A percentile compares a stretch with the other conserved stretches of the same genome.
These are phyloP conservation scores for Filobasidium wieringae DNA, from an alignment of 768 basidiomycete species.

Conservation along the genomic window DNA sequence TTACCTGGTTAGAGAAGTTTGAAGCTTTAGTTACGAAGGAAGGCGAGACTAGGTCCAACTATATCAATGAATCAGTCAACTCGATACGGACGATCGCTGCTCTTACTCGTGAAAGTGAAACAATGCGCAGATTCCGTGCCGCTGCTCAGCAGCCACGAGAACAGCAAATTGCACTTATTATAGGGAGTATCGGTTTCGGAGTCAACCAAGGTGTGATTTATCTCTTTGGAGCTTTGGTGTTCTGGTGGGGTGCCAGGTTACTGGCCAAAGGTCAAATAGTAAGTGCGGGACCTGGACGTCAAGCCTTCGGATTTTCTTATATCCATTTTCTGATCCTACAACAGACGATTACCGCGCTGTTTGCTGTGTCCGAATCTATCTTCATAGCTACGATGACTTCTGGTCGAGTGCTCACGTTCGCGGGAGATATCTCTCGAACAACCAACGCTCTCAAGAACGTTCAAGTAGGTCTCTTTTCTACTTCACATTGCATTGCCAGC, in stretches of 20 bases:
- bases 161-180: slow-evolving; percentile 11
- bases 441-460: not conserved
- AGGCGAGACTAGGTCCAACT: slow-evolving; percentile 15
- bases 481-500: not conserved
- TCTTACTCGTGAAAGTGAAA: slow-evolving; percentile 20
- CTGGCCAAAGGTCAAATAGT: slow-evolving; percentile 13
- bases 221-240: slow-evolving; percentile 22
- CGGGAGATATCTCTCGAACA: not conserved
- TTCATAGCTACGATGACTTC: slow-evolving; percentile 18
- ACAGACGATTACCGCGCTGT: slow-evolving; percentile 20
- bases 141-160: not conserved
- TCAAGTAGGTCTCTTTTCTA: not conserved
- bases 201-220: slow-evolving; percentile 13
- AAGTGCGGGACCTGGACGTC: slow-evolving; percentile 6
- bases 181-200: slow-evolving; percentile 9
- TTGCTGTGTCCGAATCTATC: slow-evolving; percentile 20
- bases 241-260: slow-evolving; percentile 20
- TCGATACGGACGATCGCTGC: slow-evolving; percentile 18
- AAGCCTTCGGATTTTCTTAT: not conserved
- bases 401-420: slow-evolving; percentile 17
- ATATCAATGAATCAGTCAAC: slow-evolving; percentile 20
- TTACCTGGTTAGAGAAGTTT: slow-evolving; percentile 16
- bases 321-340: not conserved
- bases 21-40: slow-evolving; percentile 13
- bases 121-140: slow-evolving; percentile 12